phyloP scores from a whole-genome alignment of 2,329 filamentous ascomycete species.

The Aureobasidium sp. region DNA sequence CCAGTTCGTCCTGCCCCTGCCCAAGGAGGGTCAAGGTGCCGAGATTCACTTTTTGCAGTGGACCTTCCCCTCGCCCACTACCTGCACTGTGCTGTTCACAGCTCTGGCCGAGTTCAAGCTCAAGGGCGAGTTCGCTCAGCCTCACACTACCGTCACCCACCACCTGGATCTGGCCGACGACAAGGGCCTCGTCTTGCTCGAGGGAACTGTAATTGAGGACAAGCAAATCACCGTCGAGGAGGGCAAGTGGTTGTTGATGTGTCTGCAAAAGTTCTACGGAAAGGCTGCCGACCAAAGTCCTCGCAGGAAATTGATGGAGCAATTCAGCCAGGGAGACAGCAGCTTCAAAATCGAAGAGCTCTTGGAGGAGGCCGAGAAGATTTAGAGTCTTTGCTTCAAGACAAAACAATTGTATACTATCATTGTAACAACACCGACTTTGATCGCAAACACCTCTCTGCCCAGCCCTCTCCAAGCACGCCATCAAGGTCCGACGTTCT shows the following conservation, averaged over 20 bases:
- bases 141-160: slow-evolving; percentile 91
- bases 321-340: slow-evolving; percentile 72
- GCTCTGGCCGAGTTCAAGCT: slow-evolving; percentile 89
- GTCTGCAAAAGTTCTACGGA: slow-evolving; percentile 86
- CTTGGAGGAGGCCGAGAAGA: slow-evolving; percentile 81
- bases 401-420: slow-evolving; percentile 4
- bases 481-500: background rate
- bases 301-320: slow-evolving; percentile 66
- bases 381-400: slow-evolving; percentile 30
- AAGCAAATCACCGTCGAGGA: slow-evolving; percentile 71
- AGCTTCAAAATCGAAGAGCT: slow-evolving; percentile 78
- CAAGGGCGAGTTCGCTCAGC: slow-evolving; percentile 79
- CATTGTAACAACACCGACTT: background rate
- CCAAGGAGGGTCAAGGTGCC: slow-evolving; percentile 59
- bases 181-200: slow-evolving; percentile 77
- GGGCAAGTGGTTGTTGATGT: slow-evolving; percentile 86
- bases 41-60: slow-evolving; percentile 97
- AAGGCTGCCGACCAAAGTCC: slow-evolving; percentile 51
- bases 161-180: slow-evolving; percentile 70
- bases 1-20: slow-evolving; percentile 84
- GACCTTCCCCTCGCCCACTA: slow-evolving; percentile 68
- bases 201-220: slow-evolving; percentile 70
- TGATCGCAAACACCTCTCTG: no score
- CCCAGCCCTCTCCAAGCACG: background rate
- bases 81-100: slow-evolving; percentile 71